Percentiles rank a stretch among this genome's conserved stretches.
Conservation (phyloP, 495 filamentous ascomycete species). For the Pyronema domesticum region DNA sequence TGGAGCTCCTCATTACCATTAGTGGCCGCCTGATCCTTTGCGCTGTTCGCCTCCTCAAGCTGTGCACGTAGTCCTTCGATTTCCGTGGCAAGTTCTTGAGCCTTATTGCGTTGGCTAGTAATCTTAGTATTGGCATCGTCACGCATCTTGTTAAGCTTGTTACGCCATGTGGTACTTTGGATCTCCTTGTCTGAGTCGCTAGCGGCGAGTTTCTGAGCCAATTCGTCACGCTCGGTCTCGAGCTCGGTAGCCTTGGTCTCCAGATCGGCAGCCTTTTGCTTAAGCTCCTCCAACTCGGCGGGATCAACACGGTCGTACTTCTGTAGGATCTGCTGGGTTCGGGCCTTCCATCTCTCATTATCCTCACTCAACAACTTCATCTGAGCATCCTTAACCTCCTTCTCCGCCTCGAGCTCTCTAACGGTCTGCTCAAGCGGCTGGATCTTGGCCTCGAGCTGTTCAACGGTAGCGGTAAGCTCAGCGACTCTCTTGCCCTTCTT, state of each 20-base stretch:
- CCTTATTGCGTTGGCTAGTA: constrained; percentile 27
- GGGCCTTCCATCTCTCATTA: constrained; percentile 78
- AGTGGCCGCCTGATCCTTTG: constrained; percentile 28
- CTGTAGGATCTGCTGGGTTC: constrained; percentile 80
- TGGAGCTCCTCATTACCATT: constrained; percentile 22
- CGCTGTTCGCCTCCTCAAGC: constrained; percentile 28
- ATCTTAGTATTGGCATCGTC: constrained; percentile 44
- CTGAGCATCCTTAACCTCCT: constrained; percentile 65
- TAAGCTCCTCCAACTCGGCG: constrained; percentile 71
- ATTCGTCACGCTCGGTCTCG: constrained; percentile 19
- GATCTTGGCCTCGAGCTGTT: constrained; percentile 55
- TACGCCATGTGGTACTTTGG: constrained; percentile 27
- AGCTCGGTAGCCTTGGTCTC: constrained; percentile 57
- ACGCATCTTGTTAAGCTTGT: constrained; percentile 35
- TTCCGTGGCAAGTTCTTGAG: constrained; percentile 32
- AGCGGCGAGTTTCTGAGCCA: constrained; percentile 30
- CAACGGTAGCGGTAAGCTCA: constrained; percentile 54
- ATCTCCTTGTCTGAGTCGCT: constrained; percentile 32
- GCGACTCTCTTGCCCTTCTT: constrained; percentile 55
- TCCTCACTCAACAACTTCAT: constrained; percentile 70
- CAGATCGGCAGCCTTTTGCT: constrained; percentile 41
- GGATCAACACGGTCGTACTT: constrained; percentile 94
- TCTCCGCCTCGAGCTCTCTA: constrained; percentile 59
- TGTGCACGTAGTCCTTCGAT: constrained; percentile 30
- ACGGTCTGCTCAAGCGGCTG: constrained; percentile 66